These are phyloP conservation scores for Seiridium unicorne DNA, from an alignment of 2,329 filamentous ascomycete species.

Conservation along the genomic window DNA sequence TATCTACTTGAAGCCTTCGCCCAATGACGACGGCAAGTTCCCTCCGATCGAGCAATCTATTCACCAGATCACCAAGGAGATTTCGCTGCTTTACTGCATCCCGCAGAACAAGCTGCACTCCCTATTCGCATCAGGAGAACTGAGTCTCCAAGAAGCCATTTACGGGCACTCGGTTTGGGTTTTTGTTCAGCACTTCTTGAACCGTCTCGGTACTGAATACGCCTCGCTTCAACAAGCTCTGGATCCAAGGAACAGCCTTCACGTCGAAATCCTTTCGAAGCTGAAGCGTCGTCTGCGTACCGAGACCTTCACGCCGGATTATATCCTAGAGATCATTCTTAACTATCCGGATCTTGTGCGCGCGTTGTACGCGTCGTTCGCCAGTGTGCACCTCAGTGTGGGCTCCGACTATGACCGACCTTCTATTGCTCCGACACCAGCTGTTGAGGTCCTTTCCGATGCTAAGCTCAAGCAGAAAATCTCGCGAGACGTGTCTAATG, in stretches of 20 bases:
- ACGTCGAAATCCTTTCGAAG: conserved; percentile 86
- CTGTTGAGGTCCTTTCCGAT: conserved; percentile 71
- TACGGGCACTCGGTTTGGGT: conserved; percentile 98
- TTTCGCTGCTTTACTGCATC: conserved; percentile 94
- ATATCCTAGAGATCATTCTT: conserved; percentile 96
- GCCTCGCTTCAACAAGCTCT: conserved; percentile 79
- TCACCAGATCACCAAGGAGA: conserved; percentile 98
- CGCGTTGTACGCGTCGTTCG: conserved; percentile 87
- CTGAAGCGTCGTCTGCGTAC: conserved; percentile 93
- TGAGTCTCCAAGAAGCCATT: conserved; percentile 94
- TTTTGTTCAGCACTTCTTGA: conserved; percentile 96
- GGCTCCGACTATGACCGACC: conserved; percentile 50
- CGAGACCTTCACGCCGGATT: conserved; percentile 97
- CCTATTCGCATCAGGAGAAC: conserved; percentile 79
- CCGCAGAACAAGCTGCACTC: conserved; percentile 95
- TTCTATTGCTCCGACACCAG: conserved; percentile 53
- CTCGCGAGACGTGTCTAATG: conserved; percentile 77
- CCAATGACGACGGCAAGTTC: conserved; percentile 53
- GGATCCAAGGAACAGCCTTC: conserved; percentile 76
- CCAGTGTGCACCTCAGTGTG: conserved; percentile 72
- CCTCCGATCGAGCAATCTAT: conserved; percentile 92
- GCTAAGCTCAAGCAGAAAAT: conserved; percentile 73
- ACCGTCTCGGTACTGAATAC: conserved; percentile 90
- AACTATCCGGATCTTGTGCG: conserved; percentile 86
- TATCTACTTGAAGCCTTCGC: conserved; percentile 79